phyloP scores from a whole-genome alignment of 345 rosid genomes.

The Iberis pinnata region DNA sequence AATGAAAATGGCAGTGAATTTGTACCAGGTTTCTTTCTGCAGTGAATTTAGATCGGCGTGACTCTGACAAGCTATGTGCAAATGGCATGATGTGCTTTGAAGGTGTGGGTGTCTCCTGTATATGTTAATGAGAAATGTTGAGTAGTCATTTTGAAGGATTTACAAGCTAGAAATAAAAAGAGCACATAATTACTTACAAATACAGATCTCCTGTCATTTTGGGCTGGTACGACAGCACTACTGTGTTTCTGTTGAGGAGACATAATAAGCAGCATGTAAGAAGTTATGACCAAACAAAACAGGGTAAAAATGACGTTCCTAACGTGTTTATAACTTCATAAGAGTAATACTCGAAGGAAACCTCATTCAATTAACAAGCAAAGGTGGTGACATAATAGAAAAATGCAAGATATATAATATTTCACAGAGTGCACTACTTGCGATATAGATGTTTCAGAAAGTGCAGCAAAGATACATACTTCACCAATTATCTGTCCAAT shows the following conservation, averaged over 20 bases:
- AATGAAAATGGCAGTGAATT: conserved; percentile 14
- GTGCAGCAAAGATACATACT: conserved; percentile 42
- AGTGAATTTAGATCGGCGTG: conserved; percentile 66
- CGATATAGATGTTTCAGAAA: conserved; percentile 15
- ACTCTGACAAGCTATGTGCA: conserved; percentile 67
- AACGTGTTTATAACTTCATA: too few relatives aligned
- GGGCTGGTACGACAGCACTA: conserved; percentile 38
- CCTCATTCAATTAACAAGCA: neutral
- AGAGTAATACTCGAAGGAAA: too few relatives aligned
- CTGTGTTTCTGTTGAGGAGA: conserved; percentile 49
- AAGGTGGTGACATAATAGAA: conserved; percentile 4
- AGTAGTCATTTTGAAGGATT: conserved; percentile 8
- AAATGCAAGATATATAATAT: conserved; percentile 4
- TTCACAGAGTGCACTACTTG: conserved; percentile 11
- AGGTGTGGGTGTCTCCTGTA: conserved; percentile 90
- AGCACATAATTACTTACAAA: conserved; percentile 49
- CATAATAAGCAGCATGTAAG: conserved; percentile 5
- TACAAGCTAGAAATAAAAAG: conserved; percentile 9
- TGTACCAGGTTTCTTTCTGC: conserved; percentile 81
- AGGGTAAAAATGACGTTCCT: neutral
- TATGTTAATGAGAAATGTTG: conserved; percentile 4
- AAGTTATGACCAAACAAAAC: conserved; percentile 12
- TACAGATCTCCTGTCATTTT: conserved; percentile 45
- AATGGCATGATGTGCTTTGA: conserved; percentile 62
- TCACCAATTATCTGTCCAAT: conserved; percentile 49